phyloP scores from a whole-genome alignment of 148 eudicot genomes.

The Mesembryanthemum crystallinum region DNA sequence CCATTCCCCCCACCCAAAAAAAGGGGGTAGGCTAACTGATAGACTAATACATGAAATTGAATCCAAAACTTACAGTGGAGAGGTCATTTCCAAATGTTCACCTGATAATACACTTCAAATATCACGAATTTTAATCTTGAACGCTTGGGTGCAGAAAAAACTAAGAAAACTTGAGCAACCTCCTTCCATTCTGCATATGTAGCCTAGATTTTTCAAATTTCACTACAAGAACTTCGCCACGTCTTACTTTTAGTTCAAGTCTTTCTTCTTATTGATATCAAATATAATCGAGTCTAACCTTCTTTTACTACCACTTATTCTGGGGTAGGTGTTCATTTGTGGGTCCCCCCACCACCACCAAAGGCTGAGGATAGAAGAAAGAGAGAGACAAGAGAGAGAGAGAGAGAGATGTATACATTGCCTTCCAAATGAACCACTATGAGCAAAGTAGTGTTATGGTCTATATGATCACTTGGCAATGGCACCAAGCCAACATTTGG shows the following conservation, averaged over 20 bases:
- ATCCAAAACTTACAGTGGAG: too few relatives aligned
- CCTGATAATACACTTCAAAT: too few relatives aligned
- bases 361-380: background rate
- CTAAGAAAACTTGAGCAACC: background rate
- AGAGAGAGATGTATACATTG: background rate
- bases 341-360: background rate
- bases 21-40: too few relatives aligned
- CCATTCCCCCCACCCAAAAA: too few relatives aligned
- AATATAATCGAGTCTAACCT: too few relatives aligned
- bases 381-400: too few relatives aligned
- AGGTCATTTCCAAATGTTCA: too few relatives aligned
- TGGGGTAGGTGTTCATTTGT: background rate
- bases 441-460: background rate
- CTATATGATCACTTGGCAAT: too few relatives aligned
- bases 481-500: background rate
- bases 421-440: background rate
- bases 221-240: background rate
- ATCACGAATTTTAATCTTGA: too few relatives aligned
- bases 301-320: too few relatives aligned
- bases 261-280: background rate
- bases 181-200: background rate
- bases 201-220: background rate
- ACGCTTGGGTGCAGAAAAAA: too few relatives aligned
- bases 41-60: too few relatives aligned
- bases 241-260: background rate